These are phyloP conservation scores for Colletotrichum chlorophyti DNA, from an alignment of 2,329 filamentous ascomycete species.

Conservation along the genomic window DNA sequence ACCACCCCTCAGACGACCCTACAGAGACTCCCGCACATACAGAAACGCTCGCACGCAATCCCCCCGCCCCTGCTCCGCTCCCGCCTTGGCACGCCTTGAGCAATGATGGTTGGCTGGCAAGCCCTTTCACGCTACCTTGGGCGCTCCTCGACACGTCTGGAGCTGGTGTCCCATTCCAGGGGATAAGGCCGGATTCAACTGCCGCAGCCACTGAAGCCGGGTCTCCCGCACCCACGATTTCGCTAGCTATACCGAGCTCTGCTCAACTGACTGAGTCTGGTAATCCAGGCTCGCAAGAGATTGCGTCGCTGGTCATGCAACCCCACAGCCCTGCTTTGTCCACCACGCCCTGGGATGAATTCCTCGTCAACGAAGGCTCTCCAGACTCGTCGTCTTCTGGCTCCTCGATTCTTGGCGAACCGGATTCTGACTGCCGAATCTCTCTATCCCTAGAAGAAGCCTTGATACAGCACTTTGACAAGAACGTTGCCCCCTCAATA, in stretches of 20 bases:
- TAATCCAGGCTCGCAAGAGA: not conserved
- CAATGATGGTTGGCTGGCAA: not conserved
- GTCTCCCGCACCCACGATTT: too few relatives aligned
- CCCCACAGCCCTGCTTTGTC: not conserved
- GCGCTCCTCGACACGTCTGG: not conserved
- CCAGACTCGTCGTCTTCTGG: not conserved
- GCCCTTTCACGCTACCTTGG: conserved; percentile 7
- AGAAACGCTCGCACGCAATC: too few relatives aligned
- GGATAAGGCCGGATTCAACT: too few relatives aligned
- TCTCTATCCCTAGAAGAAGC: conserved; percentile 8
- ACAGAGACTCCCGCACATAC: too few relatives aligned
- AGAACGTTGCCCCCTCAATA: conserved; percentile 1
- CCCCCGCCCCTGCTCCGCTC: not conserved
- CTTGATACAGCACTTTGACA: conserved; percentile 15
- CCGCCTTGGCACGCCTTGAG: not conserved
- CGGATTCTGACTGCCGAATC: not conserved
- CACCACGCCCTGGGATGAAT: conserved; percentile 4
- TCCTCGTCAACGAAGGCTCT: not conserved
- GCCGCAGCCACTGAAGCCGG: too few relatives aligned
- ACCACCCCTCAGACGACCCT: too few relatives aligned
- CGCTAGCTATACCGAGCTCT: too few relatives aligned
- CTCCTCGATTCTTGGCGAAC: not conserved
- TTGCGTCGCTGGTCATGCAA: not conserved
- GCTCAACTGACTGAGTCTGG: too few relatives aligned
- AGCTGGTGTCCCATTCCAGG: not conserved